Base-by-base conservation (phyloP, 352 stramenopile genomes). In the Phytophthora tentaculata region DNA sequence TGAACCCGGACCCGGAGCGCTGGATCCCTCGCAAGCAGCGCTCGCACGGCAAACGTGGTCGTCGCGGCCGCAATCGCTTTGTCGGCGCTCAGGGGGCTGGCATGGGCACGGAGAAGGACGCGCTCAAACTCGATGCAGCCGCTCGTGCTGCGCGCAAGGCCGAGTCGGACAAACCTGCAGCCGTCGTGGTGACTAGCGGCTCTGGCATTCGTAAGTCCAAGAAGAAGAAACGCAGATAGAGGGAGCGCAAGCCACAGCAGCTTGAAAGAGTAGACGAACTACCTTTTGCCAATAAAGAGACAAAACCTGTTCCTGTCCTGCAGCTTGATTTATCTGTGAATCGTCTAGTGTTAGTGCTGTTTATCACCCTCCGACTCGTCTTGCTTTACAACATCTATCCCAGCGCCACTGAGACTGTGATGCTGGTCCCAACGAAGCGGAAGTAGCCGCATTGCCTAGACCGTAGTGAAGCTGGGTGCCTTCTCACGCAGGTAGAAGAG, bases 401-500 rank as follows among this genome's bases (percentile, higher is more conserved):
- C 44, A 50, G 28, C 55, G 41, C 20, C 19, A 13, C 41, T 49
- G 24, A 51, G 17, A 65, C 22, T 10, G 23, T 16, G 29, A 45
- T 44, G 39, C 44, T 54, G n/a, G 59, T 56, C 37, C 32, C 24
- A 41, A 71, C 35, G 35, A 67, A 50, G 59, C 19, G 58, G 56
- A 49, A 62, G 58, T 52, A 67, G 51, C 49, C n/a, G 44, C 49
- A 44, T 16, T 51, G 32, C 20, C 61, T 92, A 95, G 45, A 95
- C 83, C 26, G 86, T 95, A 26, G 86, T 93, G 63, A 95, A 84
- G 56, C 80, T 91, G 35, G 86, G 86, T 26, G 82, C 82, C 73
- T 95, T 95, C 56, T 96, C 86, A 48, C 83, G 79, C 72, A 97
- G 73, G 75, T 97, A 97, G 74, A 95, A 96, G 51, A 97, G 81